Percentiles rank a stretch among this genome's conserved stretches.
These are phyloP conservation scores for Phytophthora sp. DNA, from an alignment of 352 stramenopile species.

Conservation along the genomic window DNA sequence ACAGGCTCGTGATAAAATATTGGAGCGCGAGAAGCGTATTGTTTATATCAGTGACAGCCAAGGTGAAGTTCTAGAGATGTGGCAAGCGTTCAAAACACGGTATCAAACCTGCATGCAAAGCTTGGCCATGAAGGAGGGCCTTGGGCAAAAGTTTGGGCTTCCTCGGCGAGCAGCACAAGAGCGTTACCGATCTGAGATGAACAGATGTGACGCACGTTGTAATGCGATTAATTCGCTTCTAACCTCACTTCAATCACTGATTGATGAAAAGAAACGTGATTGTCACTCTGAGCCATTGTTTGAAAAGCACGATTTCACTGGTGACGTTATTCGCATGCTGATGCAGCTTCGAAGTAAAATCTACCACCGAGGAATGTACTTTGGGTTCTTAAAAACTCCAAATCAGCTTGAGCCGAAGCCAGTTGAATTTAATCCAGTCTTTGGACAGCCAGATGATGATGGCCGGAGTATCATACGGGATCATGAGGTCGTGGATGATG, in stretches of 20 bases:
- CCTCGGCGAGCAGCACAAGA: constrained; percentile 87
- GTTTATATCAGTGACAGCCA: constrained; percentile 41
- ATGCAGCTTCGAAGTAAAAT: constrained; percentile 66
- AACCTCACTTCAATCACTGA: constrained; percentile 47
- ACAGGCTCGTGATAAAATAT: constrained; percentile 41
- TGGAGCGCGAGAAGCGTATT: constrained; percentile 43
- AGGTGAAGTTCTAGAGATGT: constrained; percentile 33
- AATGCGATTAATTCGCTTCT: constrained; percentile 72
- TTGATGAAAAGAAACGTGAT: constrained; percentile 22
- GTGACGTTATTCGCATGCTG: constrained; percentile 39
- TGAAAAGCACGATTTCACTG: constrained; percentile 9
- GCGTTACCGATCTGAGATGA: constrained; percentile 82
- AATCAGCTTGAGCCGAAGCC: constrained; percentile 52
- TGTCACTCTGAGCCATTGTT: background rate
- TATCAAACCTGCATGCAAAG: constrained; percentile 78
- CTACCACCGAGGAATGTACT: constrained; percentile 68
- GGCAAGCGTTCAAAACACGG: constrained; percentile 64
- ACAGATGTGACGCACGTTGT: constrained; percentile 73
- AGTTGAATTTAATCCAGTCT: constrained; percentile 35
- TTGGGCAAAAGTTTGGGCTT: constrained; percentile 90
- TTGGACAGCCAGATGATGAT: constrained; percentile 8
- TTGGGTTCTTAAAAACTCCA: constrained; percentile 58
- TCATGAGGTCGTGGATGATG: constrained; percentile 50
- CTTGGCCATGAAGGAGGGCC: constrained; percentile 88
- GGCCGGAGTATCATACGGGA: constrained; percentile 36